Conservation (phyloP, 78 protist genomes). For the Isochrysis galbana region DNA sequence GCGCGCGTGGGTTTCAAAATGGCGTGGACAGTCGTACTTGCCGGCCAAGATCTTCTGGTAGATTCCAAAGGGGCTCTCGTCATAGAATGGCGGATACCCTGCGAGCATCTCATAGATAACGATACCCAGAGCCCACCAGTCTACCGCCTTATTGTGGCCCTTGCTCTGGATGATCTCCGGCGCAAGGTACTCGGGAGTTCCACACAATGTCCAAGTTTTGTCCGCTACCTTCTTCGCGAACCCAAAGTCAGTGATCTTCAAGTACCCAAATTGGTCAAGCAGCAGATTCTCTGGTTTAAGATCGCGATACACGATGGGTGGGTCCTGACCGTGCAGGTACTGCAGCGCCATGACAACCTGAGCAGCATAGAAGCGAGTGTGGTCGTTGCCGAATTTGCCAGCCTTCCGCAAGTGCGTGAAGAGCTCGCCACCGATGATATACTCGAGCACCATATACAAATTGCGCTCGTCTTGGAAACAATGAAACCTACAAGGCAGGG, state of each 20-base stretch:
- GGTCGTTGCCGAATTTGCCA: slow-evolving; percentile 32
- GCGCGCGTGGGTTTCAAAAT: slow-evolving; percentile 76
- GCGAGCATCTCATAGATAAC: slow-evolving; percentile 45
- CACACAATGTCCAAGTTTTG: slow-evolving; percentile 87
- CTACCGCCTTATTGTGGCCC: slow-evolving; percentile 66
- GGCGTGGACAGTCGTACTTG: slow-evolving; percentile 70
- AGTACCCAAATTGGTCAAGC: slow-evolving; percentile 63
- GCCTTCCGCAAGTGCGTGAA: slow-evolving; percentile 46
- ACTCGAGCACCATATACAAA: slow-evolving; percentile 51
- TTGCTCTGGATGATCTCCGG: slow-evolving; percentile 85
- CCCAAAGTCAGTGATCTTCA: slow-evolving; percentile 85
- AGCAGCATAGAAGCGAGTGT: slow-evolving; percentile 79
- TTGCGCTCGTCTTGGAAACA: not conserved
- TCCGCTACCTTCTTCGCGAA: slow-evolving; percentile 83
- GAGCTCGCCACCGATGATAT: slow-evolving; percentile 52
- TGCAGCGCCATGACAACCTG: slow-evolving; percentile 76
- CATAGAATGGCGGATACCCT: slow-evolving; percentile 89
- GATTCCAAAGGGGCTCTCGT: slow-evolving; percentile 80
- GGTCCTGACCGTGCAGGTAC: slow-evolving; percentile 67
- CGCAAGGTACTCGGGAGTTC: slow-evolving; percentile 91
- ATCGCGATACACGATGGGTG: slow-evolving; percentile 83
- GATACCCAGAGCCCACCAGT: slow-evolving; percentile 53
- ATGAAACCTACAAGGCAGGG: not conserved
- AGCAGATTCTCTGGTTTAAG: slow-evolving; percentile 91
- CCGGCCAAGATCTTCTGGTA: slow-evolving; percentile 88